A percentile compares a stretch with the other conserved stretches of the same genome.
Evolutionary conservation across 345 rosid species (phyloP).

Genomic region (Rhodamnia argentea): DNA sequence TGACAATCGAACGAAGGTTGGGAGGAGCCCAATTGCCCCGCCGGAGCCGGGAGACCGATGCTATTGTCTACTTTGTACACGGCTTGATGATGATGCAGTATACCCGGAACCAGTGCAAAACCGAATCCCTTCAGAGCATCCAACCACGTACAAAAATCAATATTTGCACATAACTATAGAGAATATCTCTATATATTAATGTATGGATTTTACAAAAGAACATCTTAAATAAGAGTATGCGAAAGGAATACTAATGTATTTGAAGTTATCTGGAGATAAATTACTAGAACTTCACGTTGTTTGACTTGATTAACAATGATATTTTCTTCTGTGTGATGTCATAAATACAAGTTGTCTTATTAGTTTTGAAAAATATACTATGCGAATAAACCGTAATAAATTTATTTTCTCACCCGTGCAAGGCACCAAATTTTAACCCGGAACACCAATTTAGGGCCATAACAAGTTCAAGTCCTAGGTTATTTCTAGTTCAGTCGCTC

Average conservation of each 20-base stretch:
- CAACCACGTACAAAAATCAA: slow-evolving; percentile 28
- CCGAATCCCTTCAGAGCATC: slow-evolving; percentile 3
- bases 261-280: not conserved
- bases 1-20: slow-evolving; percentile 35
- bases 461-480: not conserved
- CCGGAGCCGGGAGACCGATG: slow-evolving; percentile 27
- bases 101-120: slow-evolving; percentile 33
- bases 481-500: slow-evolving; percentile 11
- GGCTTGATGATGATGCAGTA: slow-evolving; percentile 27
- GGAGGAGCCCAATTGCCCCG: slow-evolving; percentile 30
- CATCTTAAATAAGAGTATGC: no score
- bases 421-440: not conserved
- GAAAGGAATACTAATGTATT: not conserved
- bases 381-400: not conserved
- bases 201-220: no score
- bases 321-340: not conserved
- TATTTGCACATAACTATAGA: not conserved
- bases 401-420: not conserved
- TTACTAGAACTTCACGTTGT: not conserved
- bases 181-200: no score
- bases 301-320: not conserved
- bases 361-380: not conserved
- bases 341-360: not conserved
- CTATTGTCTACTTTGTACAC: slow-evolving; percentile 31
- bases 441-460: not conserved